These are phyloP conservation scores for Paratinospora sagittata DNA, from an alignment of 164 flowering plant genomes.

Conservation along the genomic window DNA sequence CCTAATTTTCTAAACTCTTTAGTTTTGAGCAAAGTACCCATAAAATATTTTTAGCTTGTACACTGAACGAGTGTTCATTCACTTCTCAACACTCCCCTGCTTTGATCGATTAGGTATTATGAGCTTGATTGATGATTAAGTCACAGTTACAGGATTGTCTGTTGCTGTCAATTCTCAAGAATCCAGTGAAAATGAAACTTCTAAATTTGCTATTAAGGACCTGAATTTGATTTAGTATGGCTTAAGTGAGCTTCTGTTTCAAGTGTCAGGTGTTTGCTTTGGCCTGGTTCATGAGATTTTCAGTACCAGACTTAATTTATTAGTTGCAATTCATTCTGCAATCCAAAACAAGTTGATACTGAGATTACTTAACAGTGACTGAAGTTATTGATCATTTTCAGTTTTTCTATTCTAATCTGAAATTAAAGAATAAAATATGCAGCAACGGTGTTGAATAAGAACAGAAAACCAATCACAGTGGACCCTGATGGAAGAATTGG, in stretches of 20 bases:
- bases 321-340: no score
- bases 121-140: no score
- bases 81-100: no score
- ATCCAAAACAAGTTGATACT: background rate
- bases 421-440: slow-evolving; percentile 23
- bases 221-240: background rate
- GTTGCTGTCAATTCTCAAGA: background rate
- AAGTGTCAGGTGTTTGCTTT: background rate
- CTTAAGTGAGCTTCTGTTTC: background rate
- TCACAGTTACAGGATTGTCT: background rate
- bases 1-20: no score
- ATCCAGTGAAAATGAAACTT: background rate
- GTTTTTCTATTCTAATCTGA: slow-evolving; percentile 18
- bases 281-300: background rate
- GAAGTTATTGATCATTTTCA: background rate
- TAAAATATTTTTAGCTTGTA: no score
- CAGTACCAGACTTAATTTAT: no score
- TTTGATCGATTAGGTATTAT: no score
- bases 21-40: no score
- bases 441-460: slow-evolving; percentile 49
- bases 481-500: slow-evolving; percentile 59
- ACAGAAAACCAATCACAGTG: slow-evolving; percentile 38
- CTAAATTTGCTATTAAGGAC: background rate
- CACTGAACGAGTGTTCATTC: no score
- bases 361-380: background rate